Evolutionary conservation across 345 rosid genomes (phyloP), one percentile per base, ranked within the genome.

Genomic region (Conringia planisiliqua): DNA sequence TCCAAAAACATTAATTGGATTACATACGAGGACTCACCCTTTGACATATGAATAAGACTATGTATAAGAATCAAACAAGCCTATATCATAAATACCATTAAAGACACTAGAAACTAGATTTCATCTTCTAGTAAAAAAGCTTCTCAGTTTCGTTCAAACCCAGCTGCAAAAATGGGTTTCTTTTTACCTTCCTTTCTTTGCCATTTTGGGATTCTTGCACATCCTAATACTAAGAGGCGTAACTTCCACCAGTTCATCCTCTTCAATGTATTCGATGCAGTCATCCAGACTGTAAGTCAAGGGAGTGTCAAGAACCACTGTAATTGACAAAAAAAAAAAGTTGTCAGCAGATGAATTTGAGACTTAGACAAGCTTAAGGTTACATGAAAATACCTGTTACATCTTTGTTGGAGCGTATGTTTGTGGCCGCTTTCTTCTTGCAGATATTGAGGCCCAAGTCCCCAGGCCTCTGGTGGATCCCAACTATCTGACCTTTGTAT

Each of bases 161-260:
- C 63, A 75, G 56, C 56, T 52, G 70, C 79, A 69, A 68, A 76
- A 61, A 61, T 61, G 57, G 69, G 55, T 68, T 61, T 20, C 50
- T 78, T 78, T 82, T 74, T 26, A 87, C 77, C 87, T 85, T 5
- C 81, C 74, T 84, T 82, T 94, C 79, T 82, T 90, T 3, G 79
- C 57, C 52, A 86, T 66, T 82, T 95, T 95, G 3, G 92, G 96
- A 77, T 88, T 89, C 82, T 95, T 92, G 86, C 96, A 90, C 96
- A 87, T 92, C 61, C 97, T 68, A 81, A 95, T 83, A 75, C 92
- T 85, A 2, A 4, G 59, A n/a, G 97, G 96, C 13, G 97, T 92
- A n/a, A 90, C 92, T 85, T 92, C 99, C 80, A 95, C 99, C 61
- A 95, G 78, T 55, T 95, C 99, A 75, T 95, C 99, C 82, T 95